phyloP scores from a whole-genome alignment of 768 basidiomycete genomes.

The Lactifluus pinguis region DNA sequence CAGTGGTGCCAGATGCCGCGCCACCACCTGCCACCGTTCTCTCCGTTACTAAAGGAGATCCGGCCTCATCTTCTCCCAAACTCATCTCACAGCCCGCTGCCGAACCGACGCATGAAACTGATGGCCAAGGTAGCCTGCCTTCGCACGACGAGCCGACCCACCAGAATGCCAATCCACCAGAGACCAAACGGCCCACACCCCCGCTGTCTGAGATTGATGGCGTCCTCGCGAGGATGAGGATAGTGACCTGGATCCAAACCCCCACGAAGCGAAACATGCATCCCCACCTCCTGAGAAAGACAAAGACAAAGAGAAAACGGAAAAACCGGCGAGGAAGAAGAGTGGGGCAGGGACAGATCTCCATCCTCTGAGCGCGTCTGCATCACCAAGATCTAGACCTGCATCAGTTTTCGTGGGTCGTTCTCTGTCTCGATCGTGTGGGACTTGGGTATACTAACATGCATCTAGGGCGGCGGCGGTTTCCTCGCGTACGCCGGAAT shows the following conservation, averaged over 20 bases:
- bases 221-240: conserved; percentile 16
- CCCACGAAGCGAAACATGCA: conserved; percentile 43
- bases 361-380: background rate
- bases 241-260: conserved; percentile 9
- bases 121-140: conserved; percentile 28
- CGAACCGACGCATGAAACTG: background rate
- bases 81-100: background rate
- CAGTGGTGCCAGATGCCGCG: background rate
- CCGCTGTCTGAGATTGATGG: conserved; percentile 45
- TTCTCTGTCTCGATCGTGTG: background rate
- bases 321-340: conserved; percentile 11
- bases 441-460: conserved; percentile 7
- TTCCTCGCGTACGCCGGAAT: conserved; percentile 76
- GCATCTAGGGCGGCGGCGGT: conserved; percentile 32
- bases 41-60: background rate
- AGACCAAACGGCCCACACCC: conserved; percentile 46
- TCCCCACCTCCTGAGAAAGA: conserved; percentile 46
- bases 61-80: background rate
- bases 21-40: background rate
- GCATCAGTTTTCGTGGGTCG: conserved; percentile 12
- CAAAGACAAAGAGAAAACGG: conserved; percentile 11
- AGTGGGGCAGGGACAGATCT: conserved; percentile 7
- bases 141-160: conserved; percentile 50
- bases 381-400: conserved; percentile 12
- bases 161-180: conserved; percentile 48